Conservation (phyloP, 305 asterid species). For the Coffea humblotiana region DNA sequence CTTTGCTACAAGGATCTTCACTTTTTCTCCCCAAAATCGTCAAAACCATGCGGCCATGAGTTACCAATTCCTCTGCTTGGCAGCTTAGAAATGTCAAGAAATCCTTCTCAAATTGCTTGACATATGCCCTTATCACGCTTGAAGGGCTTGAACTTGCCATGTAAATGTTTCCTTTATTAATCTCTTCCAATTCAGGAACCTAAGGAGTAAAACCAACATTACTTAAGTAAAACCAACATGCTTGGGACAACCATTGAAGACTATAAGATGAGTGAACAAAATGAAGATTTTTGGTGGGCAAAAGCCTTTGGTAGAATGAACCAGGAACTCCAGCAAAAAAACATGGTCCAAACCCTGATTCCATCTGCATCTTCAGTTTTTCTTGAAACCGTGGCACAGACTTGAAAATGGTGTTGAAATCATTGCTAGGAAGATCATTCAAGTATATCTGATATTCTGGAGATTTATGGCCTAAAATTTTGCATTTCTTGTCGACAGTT, state of each 20-base stretch:
- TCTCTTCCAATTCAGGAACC: slow-evolving; percentile 51
- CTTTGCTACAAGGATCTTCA: slow-evolving; percentile 45
- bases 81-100: slow-evolving; percentile 47
- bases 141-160: slow-evolving; percentile 41
- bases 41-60: slow-evolving; percentile 63
- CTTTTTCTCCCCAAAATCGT: slow-evolving; percentile 59
- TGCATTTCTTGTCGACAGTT: slow-evolving; percentile 11
- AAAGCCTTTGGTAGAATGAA: slow-evolving; percentile 25
- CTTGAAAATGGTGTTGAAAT: slow-evolving; percentile 27
- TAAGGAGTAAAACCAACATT: slow-evolving; percentile 1
- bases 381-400: slow-evolving; percentile 18
- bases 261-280: slow-evolving; percentile 35
- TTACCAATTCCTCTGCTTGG: slow-evolving; percentile 49
- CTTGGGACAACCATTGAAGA: slow-evolving; percentile 35
- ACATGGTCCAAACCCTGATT: slow-evolving; percentile 13
- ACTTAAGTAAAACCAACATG: background rate
- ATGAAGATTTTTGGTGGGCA: slow-evolving; percentile 26
- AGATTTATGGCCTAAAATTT: slow-evolving; percentile 13
- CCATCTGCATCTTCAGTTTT: slow-evolving; percentile 5
- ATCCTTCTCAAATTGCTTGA: slow-evolving; percentile 50
- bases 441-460: slow-evolving; percentile 22
- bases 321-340: slow-evolving; percentile 29
- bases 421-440: slow-evolving; percentile 32
- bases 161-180: slow-evolving; percentile 48
- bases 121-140: slow-evolving; percentile 48